Conservation (phyloP, 352 stramenopile genomes). For the Pythium vanterpoolii region DNA sequence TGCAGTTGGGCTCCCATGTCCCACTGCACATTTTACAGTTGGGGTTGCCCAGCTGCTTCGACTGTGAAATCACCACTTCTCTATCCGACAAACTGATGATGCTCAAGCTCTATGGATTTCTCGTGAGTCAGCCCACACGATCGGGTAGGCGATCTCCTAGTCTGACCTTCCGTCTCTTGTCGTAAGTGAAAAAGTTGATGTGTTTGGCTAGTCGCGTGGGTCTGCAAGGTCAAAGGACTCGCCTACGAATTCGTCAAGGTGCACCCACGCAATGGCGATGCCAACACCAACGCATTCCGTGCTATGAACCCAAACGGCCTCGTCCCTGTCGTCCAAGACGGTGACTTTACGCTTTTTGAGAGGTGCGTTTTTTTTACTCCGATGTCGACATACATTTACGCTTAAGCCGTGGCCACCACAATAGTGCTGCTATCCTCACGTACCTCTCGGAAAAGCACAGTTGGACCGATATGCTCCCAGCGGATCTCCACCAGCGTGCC, state of each 20-base stretch:
- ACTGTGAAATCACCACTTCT: no score
- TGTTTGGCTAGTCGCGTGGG: constrained; percentile 34
- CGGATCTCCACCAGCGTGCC: constrained; percentile 30
- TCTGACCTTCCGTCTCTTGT: no score
- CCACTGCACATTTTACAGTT: no score
- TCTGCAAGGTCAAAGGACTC: constrained; percentile 38
- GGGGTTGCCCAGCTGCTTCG: no score
- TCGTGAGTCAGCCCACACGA: constrained; percentile 15
- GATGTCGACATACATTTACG: no score
- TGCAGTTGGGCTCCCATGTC: no score
- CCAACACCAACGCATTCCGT: constrained; percentile 32
- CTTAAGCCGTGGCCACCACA: no score
- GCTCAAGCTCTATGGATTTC: constrained; percentile 11
- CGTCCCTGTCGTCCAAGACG: constrained; percentile 46
- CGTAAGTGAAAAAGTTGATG: no score
- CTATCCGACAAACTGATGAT: constrained; percentile 2
- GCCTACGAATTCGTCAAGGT: constrained; percentile 35
- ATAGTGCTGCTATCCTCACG: no score
- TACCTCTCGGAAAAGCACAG: constrained; percentile 49
- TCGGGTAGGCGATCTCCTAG: no score
- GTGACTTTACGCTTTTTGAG: constrained; percentile 53
- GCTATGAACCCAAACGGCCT: constrained; percentile 45
- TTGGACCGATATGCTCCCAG: constrained; percentile 51
- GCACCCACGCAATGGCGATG: constrained; percentile 2
- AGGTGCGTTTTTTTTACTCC: no score